Base-by-base conservation (phyloP, 116 monocot species). In the Thalassia testudinum region DNA sequence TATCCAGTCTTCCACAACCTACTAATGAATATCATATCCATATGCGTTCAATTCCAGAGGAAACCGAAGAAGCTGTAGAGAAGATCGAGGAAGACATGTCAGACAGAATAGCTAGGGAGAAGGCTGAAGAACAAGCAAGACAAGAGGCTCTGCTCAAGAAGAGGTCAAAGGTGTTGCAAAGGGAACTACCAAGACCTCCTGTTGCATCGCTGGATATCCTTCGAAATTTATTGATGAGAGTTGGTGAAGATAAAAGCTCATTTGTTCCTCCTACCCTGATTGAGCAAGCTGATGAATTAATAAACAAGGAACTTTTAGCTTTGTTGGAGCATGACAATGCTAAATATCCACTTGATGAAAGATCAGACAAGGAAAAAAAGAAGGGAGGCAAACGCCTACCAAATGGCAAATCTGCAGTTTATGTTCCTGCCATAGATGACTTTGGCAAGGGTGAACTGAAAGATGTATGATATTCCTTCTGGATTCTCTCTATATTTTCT, bases 141-240 rank as follows among this genome's bases (percentile, higher is more conserved):
- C 70, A 72, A 43, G 95, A 95, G 27, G 88, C 76, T 14, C 64
- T 95, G 26, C 75, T 95, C 27, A 74, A 72, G 62, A 95, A 95
- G 67, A 78, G 95, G 62, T 95, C 95, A 37, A 95, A 95, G 67
- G 95, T 95, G 16, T 68, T 95, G 56, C 95, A 95, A 47, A 88
- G 88, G 52, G 85, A 85, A 24, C 76, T 95, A 24, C 95, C 88
- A 26, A 84, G 95, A 59, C 95, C 95, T 52, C 88, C 88, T 53
- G 62, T 66, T 28, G 69, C 76, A 56, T 73, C 88, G 29, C 16
- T 85, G 64, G 95, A 95, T 47, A 66, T 88, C 54, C 70, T 95
- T 21, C 67, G 70, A 42, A 72, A 61, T 47, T 65, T 61, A 26
- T 63, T 95, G 48, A 70, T 75, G 21, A 65, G 54, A 43, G 66